These are phyloP conservation scores for Phytomonas francai DNA, from an alignment of 208 protist genomes.

Conservation along the genomic window DNA sequence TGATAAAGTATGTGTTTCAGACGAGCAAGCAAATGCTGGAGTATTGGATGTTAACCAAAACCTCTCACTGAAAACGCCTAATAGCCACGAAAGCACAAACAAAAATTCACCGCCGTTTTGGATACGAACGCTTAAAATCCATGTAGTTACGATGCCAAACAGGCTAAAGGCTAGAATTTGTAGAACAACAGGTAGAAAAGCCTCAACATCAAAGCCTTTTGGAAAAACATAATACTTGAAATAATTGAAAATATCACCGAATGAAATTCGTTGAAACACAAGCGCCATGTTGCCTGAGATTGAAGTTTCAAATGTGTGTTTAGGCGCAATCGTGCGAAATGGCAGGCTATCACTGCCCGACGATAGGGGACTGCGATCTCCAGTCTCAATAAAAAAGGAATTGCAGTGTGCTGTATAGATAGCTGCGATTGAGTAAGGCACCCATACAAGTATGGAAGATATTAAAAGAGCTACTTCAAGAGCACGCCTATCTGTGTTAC, in stretches of 20 bases:
- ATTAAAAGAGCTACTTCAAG: conserved; percentile 27
- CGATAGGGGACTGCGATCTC: not conserved
- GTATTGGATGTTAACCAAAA: conserved; percentile 34
- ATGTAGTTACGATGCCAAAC: conserved; percentile 30
- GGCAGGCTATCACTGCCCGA: not conserved
- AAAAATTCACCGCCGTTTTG: conserved; percentile 58
- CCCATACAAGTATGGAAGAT: conserved; percentile 51
- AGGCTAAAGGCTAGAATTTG: conserved; percentile 36
- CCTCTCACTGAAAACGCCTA: conserved; percentile 53
- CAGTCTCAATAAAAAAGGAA: conserved; percentile 26
- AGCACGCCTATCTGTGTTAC: conserved; percentile 4
- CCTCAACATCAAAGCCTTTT: conserved; percentile 31
- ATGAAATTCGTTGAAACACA: conserved; percentile 1
- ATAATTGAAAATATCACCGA: conserved; percentile 17
- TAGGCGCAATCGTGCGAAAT: not conserved
- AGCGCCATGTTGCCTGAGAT: not conserved
- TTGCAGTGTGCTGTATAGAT: conserved; percentile 59
- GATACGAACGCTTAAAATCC: conserved; percentile 33
- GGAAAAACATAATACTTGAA: conserved; percentile 48
- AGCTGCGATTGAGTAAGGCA: conserved; percentile 53
- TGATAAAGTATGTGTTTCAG: not conserved
- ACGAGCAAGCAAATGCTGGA: not conserved
- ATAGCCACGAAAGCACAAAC: conserved; percentile 53
- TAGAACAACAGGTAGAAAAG: conserved; percentile 37
- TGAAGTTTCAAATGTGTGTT: conserved; percentile 4